Conservation (phyloP, 495 filamentous ascomycete genomes). For the Penicillium roqueforti region DNA sequence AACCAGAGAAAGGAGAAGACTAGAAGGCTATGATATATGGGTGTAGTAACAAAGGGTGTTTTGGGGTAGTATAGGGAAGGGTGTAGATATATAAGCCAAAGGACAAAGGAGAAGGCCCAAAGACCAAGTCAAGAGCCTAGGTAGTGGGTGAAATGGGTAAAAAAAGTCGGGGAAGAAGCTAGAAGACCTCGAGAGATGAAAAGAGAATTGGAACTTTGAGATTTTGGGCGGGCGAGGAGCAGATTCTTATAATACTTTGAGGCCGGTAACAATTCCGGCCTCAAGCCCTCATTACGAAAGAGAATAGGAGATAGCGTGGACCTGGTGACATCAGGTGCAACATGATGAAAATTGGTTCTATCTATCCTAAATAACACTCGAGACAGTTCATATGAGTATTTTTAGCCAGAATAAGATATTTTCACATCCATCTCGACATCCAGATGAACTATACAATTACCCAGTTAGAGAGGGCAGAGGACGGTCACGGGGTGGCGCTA, state of each 20-base stretch:
- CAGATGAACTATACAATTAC: conserved; percentile 30
- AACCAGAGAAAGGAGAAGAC: background rate
- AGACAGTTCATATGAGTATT: background rate
- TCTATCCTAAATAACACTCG: background rate
- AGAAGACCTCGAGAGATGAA: conserved; percentile 11
- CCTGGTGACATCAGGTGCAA: conserved; percentile 13
- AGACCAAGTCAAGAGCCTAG: conserved; percentile 34
- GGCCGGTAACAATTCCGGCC: conserved; percentile 65
- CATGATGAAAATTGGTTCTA: background rate
- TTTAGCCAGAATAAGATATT: conserved; percentile 5
- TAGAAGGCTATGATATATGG: background rate
- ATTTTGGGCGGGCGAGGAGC: conserved; percentile 30
- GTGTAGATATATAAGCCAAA: conserved; percentile 29
- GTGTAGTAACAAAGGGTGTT: background rate
- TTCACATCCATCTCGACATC: conserved; percentile 10
- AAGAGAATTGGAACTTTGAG: conserved; percentile 16
- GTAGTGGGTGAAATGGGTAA: conserved; percentile 15
- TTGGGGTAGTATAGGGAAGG: conserved; percentile 28
- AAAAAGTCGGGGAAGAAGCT: conserved; percentile 11
- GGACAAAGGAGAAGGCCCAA: conserved; percentile 11
- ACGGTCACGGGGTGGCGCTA: conserved; percentile 35
- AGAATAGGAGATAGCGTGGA: conserved; percentile 29
- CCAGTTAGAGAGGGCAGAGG: conserved; percentile 27
- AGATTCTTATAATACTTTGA: conserved; percentile 52
- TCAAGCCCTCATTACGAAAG: conserved; percentile 36